These are phyloP conservation scores for Paraphaeosphaeria minitans DNA, from an alignment of 2,329 filamentous ascomycete species.

Conservation along the genomic window DNA sequence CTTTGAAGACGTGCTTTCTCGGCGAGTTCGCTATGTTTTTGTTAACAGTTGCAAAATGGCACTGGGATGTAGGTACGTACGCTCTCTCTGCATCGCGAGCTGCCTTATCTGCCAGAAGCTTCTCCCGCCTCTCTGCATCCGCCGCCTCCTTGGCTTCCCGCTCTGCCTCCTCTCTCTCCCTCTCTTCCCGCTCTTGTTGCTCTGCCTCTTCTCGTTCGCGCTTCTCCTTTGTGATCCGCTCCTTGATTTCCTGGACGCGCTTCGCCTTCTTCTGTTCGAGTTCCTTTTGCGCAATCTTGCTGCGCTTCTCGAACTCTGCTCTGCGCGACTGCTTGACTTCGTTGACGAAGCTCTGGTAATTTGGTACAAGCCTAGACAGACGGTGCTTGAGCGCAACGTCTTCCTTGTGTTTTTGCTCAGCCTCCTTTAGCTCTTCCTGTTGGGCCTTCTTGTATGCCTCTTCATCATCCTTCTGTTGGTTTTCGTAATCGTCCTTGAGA, in stretches of 20 bases:
- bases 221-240: slow-evolving; percentile 81
- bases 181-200: slow-evolving; percentile 76
- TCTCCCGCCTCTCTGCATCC: slow-evolving; percentile 79
- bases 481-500: slow-evolving; percentile 80
- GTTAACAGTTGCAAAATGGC: slow-evolving; percentile 41
- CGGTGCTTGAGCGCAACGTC: slow-evolving; percentile 93
- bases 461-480: slow-evolving; percentile 77
- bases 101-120: slow-evolving; percentile 72
- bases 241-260: slow-evolving; percentile 86
- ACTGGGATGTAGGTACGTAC: slow-evolving; percentile 49
- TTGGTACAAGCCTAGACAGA: slow-evolving; percentile 79
- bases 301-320: slow-evolving; percentile 94
- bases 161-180: slow-evolving; percentile 79
- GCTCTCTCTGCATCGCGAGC: slow-evolving; percentile 63
- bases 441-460: slow-evolving; percentile 81
- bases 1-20: slow-evolving; percentile 70
- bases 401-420: slow-evolving; percentile 88
- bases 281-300: slow-evolving; percentile 88
- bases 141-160: slow-evolving; percentile 81
- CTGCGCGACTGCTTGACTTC: slow-evolving; percentile 85
- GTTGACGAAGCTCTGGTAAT: slow-evolving; percentile 82
- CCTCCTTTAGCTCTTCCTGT: slow-evolving; percentile 75
- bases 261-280: slow-evolving; percentile 88
- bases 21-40: slow-evolving; percentile 60
- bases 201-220: slow-evolving; percentile 85